A percentile compares a stretch with the other conserved stretches of the same genome.
Conservation (phyloP, 1,284 basidiomycete species). For the Boletus semigastroideus region DNA sequence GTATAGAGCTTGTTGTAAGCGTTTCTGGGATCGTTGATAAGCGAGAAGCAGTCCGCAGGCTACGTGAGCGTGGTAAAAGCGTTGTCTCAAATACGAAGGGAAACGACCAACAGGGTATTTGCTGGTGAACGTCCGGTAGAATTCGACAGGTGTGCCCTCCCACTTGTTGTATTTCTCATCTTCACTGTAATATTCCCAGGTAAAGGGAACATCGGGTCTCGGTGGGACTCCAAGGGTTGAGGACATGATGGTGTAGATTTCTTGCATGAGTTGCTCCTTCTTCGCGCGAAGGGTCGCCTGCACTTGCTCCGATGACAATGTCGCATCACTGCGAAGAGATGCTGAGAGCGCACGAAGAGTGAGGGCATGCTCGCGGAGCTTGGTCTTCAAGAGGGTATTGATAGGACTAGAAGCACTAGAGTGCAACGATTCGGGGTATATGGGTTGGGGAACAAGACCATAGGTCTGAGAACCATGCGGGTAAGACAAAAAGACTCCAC, state of each 20-base stretch:
- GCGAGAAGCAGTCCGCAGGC: slow-evolving; percentile 77
- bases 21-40: slow-evolving; percentile 95
- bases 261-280: slow-evolving; percentile 83
- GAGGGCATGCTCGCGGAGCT: slow-evolving; percentile 88
- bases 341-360: slow-evolving; percentile 68
- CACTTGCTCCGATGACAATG: slow-evolving; percentile 45
- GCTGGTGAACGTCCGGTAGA: slow-evolving; percentile 64
- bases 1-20: slow-evolving; percentile 84
- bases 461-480: slow-evolving; percentile 51
- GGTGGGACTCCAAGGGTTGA: slow-evolving; percentile 87
- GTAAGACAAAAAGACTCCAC: background rate
- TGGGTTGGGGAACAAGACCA: slow-evolving; percentile 77
- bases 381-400: slow-evolving; percentile 81
- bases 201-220: slow-evolving; percentile 65
- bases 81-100: slow-evolving; percentile 2
- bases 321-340: slow-evolving; percentile 45
- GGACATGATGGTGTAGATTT: slow-evolving; percentile 85
- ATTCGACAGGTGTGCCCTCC: slow-evolving; percentile 80
- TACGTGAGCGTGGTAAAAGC: slow-evolving; percentile 24
- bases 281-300: slow-evolving; percentile 61
- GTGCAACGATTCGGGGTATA: slow-evolving; percentile 87
- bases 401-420: slow-evolving; percentile 75
- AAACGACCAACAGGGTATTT: slow-evolving; percentile 55
- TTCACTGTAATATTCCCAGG: slow-evolving; percentile 88
- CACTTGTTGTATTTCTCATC: slow-evolving; percentile 77